A percentile compares a stretch with the other conserved stretches of the same genome.
Conservation (phyloP, 805 yeast genomes). For the Limtongozyma cylindracea region DNA sequence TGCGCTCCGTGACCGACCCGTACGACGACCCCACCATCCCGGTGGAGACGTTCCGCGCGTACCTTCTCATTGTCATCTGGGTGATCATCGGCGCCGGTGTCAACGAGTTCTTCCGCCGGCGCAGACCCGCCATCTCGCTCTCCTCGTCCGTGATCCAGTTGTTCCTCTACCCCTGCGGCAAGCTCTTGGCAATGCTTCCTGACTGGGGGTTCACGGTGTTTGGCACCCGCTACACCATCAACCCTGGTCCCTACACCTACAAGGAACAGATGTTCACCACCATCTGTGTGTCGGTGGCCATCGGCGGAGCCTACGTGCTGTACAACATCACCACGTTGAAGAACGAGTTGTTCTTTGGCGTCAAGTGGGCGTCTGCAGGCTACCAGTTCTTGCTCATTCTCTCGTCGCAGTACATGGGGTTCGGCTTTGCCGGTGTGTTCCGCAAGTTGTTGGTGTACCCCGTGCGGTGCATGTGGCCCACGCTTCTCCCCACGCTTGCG, state of each 20-base stretch:
- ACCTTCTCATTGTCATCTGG: not conserved
- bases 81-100: not conserved
- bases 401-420: not conserved
- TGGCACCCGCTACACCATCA: not conserved
- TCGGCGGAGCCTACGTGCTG: slow-evolving; percentile 7
- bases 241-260: slow-evolving; percentile 39
- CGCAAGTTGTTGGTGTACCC: not conserved
- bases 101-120: not conserved
- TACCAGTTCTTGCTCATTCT: not conserved
- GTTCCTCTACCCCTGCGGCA: not conserved
- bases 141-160: not conserved
- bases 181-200: not conserved
- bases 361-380: not conserved
- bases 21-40: slow-evolving; percentile 10
- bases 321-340: slow-evolving; percentile 5
- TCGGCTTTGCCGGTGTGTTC: not conserved
- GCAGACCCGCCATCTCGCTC: not conserved
- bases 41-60: slow-evolving; percentile 9
- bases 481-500: not conserved
- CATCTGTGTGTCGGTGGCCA: slow-evolving; percentile 11
- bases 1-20: slow-evolving; percentile 13
- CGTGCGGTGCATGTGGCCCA: not conserved
- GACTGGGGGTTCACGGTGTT: not conserved
- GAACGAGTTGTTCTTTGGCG: not conserved
- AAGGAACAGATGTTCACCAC: slow-evolving; percentile 49